Base-by-base conservation (phyloP, 768 basidiomycete species). In the Leccinellum rugosiceps region DNA sequence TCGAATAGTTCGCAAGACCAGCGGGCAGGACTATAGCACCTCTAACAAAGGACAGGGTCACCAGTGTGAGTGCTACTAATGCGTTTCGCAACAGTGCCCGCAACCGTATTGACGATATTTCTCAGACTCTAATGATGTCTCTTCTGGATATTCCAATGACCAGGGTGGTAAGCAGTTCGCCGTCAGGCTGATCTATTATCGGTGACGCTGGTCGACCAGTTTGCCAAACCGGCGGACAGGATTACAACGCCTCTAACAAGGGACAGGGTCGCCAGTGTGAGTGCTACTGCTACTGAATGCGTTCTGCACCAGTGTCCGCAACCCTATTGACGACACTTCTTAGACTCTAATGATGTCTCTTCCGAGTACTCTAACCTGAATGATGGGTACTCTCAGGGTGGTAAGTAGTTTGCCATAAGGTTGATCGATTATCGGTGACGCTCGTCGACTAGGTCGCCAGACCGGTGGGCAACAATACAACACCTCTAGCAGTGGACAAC, bases 391-490 rank as follows among this genome's bases (percentile, higher is more conserved):
- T 38, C 38, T 9, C n/a, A n/a, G n/a, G n/a, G 15, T n/a, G 38
- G 38, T 38, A 38, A n/a, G 9, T n/a, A n/a, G 38, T 38, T 8
- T 15, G 4, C 9, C 21, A 45, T 45, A 21, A 14, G 6, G 21
- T n/a, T 56, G 53, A 65, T 62, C 49, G 57, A 52, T 59, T 34
- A 48, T 54, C 34, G 44, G 13, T 26, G 52, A 63, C 58, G 14
- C 9, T 44, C 54, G 53, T 44, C 30, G 32, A 58, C 63, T 48
- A 83, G 82, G 75, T 50, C 71, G 62, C 47, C 82, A 78, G 77
- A 85, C 87, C 6, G 87, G 87, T 17, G 88, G 88, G 2, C 74
- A 78, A 2, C 82, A 88, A 64, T 84, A 78, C 66, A 89, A 87
- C 62, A 67, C 79, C 17, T 81, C 83, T 28, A 70, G 84, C 61